Evolutionary conservation across 2,329 filamentous ascomycete genomes (phyloP), one percentile per base, ranked within the genome.

Genomic region (Trichophyton benhamiae): DNA sequence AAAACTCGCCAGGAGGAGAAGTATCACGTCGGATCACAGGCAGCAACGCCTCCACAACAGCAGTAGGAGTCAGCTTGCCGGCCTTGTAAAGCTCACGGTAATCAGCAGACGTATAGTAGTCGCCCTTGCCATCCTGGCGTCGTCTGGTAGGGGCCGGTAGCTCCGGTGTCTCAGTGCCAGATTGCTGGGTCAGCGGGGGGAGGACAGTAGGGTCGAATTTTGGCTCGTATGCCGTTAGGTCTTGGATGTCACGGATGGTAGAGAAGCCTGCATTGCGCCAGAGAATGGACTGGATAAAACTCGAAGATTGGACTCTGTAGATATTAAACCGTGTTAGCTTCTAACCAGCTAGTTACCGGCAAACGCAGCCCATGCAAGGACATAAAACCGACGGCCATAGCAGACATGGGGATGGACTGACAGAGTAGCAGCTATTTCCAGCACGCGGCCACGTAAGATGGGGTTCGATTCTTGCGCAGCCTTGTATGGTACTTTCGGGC

Each of bases 11-110:
- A 0, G 76, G 71, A 1, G 80, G 77, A 9, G 73, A 71, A 11
- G 76, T 71, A 66, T 85, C 83, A 63, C 84, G 80, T 27, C 82
- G 81, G 65, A 91, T 86, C 46, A 92, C 75, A 0, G 86, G 84
- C 1, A 95, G 78, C 15, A 96, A 77, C 0, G 82, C 80, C 71
- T 91, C 83, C 11, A 80, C 82, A 1, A 96, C 87, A 64, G 86
- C 82, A 0, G 83, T 78, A 0, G 91, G 91, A 0, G 89, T 94
- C 62, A 87, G 70, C 63, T 80, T 77, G 58, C 88, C 87, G 3
- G 83, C 83, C 64, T 80, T 80, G 76, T 91, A 95, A 46, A 88
- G 81, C 59, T 82, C 80, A 70, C 90, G 86, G 71, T 91, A 96
- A 74, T 96, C 89, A 11, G 82, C 80, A 25, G 85, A 82, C 2